Conservation (phyloP, 345 rosid genomes). For the Erodium maritimum region DNA sequence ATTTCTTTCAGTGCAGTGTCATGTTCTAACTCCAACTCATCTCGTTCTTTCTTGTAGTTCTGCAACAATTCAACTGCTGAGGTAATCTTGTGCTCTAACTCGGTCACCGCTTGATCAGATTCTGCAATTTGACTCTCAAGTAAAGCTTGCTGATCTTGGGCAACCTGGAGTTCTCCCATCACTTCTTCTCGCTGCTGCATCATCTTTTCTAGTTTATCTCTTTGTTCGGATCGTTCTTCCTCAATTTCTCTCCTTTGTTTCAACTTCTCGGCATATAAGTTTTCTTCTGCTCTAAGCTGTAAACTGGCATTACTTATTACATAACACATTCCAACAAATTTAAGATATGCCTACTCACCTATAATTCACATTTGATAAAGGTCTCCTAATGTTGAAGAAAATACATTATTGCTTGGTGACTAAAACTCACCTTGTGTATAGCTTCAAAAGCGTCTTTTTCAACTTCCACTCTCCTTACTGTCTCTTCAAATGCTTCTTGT, state of each 20-base stretch:
- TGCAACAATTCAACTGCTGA: constrained; percentile 14
- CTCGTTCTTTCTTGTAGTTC: constrained; percentile 14
- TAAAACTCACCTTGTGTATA: constrained; percentile 44
- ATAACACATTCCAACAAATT: no score
- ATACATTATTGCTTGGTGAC: neutral
- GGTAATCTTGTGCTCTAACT: constrained; percentile 9
- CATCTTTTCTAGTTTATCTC: constrained; percentile 20
- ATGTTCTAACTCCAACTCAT: constrained; percentile 21
- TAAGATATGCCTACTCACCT: neutral
- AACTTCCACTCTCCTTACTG: constrained; percentile 45
- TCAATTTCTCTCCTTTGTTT: constrained; percentile 23
- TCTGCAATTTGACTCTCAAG: constrained; percentile 5
- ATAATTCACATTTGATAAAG: neutral
- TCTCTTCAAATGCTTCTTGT: constrained; percentile 52
- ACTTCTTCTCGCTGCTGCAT: constrained; percentile 9
- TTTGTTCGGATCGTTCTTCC: constrained; percentile 16
- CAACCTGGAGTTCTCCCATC: neutral
- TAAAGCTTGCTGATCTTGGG: neutral
- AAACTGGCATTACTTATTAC: neutral
- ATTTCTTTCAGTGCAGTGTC: constrained; percentile 19
- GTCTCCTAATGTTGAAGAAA: neutral
- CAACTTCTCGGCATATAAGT: constrained; percentile 22
- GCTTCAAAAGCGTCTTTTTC: constrained; percentile 72
- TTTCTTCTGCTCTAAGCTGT: constrained; percentile 32
- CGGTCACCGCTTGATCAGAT: constrained; percentile 1